phyloP scores from a whole-genome alignment of 2,329 filamentous ascomycete species.

The Colletotrichum sp. region DNA sequence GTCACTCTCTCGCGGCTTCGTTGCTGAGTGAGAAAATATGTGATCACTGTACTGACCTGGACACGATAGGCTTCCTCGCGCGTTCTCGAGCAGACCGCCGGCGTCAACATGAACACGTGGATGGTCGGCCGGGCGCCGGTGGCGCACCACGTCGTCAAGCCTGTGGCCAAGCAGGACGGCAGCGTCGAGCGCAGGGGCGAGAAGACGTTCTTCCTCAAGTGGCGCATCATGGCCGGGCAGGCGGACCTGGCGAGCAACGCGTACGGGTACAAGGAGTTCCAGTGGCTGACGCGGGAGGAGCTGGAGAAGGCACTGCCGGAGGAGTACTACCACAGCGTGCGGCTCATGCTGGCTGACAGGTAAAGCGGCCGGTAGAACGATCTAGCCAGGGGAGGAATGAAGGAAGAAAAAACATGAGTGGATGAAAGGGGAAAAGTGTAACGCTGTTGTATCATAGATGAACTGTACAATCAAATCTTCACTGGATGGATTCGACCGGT shows the following conservation, averaged over 20 bases:
- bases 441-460: slow-evolving; percentile 43
- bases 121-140: slow-evolving; percentile 90
- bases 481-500: neutral
- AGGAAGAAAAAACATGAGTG: neutral
- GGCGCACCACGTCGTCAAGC: slow-evolving; percentile 73
- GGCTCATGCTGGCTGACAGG: slow-evolving; percentile 83
- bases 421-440: slow-evolving; percentile 24
- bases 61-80: slow-evolving; percentile 75
- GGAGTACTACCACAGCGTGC: slow-evolving; percentile 76
- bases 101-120: slow-evolving; percentile 99
- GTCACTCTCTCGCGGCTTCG: neutral
- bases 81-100: slow-evolving; percentile 77
- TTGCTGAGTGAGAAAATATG: neutral
- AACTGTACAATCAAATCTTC: slow-evolving; percentile 28
- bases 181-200: slow-evolving; percentile 60
- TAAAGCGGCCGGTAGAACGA: slow-evolving; percentile 40
- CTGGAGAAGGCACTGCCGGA: slow-evolving; percentile 68
- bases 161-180: slow-evolving; percentile 48
- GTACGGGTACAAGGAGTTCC: slow-evolving; percentile 80
- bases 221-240: slow-evolving; percentile 96
- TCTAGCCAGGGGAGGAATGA: neutral
- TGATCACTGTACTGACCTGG: neutral
- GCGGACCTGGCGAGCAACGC: slow-evolving; percentile 76
- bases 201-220: slow-evolving; percentile 97
- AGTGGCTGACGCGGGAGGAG: slow-evolving; percentile 93